phyloP scores from a whole-genome alignment of 352 stramenopile genomes.

The Phytophthora citricola region DNA sequence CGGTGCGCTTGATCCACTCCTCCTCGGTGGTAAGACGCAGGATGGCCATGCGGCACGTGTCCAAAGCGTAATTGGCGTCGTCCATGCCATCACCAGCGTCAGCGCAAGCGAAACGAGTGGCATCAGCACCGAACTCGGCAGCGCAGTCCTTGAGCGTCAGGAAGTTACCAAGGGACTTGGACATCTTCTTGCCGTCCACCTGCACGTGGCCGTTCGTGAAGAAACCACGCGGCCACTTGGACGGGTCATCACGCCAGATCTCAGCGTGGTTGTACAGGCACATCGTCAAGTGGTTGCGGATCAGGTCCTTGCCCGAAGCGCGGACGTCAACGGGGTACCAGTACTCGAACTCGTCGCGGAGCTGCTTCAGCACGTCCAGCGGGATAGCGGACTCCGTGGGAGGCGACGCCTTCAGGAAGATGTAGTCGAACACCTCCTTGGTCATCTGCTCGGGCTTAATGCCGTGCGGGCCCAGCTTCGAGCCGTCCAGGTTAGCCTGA shows the following conservation, averaged over 20 bases:
- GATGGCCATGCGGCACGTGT: constrained; percentile 98
- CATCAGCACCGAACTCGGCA: constrained; percentile 95
- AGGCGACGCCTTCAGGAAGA: constrained; percentile 94
- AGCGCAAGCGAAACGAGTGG: constrained; percentile 97
- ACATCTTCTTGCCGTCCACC: constrained; percentile 99
- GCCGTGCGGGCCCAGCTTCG: constrained; percentile 84
- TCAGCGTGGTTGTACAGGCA: constrained; percentile 99
- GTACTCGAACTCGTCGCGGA: constrained; percentile 98
- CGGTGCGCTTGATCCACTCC: constrained; percentile 95
- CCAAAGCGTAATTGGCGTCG: constrained; percentile 98
- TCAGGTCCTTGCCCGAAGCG: constrained; percentile 96
- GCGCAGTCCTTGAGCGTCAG: constrained; percentile 98
- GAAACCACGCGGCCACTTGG: constrained; percentile 97
- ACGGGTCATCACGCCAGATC: constrained; percentile 98
- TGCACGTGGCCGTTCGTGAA: constrained; percentile 99
- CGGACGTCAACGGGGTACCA: constrained; percentile 99
- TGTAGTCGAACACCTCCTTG: constrained; percentile 99
- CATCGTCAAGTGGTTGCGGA: constrained; percentile 99
- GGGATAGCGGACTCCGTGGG: constrained; percentile 90
- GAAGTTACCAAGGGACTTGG: constrained; percentile 99
- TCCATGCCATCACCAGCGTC: constrained; percentile 98
- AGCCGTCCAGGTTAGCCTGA: constrained; percentile 96
- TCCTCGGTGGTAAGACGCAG: constrained; percentile 97
- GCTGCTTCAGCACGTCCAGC: constrained; percentile 91
- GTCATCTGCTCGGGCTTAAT: constrained; percentile 91